Evolutionary conservation across 2,329 filamentous ascomycete species (phyloP), one percentile per base, ranked within the genome.

Genomic region (Fusarium sp.): DNA sequence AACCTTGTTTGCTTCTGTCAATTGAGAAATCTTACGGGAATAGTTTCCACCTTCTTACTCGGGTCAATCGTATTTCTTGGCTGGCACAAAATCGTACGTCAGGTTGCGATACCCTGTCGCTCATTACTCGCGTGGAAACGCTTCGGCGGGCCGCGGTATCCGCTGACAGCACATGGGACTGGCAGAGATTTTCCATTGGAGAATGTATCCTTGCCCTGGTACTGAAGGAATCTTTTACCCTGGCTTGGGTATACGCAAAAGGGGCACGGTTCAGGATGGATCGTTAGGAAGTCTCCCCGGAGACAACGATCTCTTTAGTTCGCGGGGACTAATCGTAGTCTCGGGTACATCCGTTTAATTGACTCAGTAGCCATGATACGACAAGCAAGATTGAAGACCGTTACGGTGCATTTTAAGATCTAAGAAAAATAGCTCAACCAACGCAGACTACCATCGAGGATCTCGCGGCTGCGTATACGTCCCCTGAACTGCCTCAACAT

Each of bases 401-500:
- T 26, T 0, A 36, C 7, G 20, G 22, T 36, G 31, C 41, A 58
- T 49, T 28, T 49, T 17, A 18, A 18, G 55, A 49, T 58, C 41
- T 49, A 28, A 28, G 20, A 26, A 36, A 28, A 28, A 49, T 58
- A 20, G 4, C 36, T 44, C 55, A n/a, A 28, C 41, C 41, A 36
- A 58, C 41, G 2, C 11, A 49, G 33, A 12, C 47, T 22, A 63
- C 57, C 39, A 72, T 26, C 41, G 55, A 38, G 17, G 48, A 49
- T 24, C 54, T 26, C 26, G 51, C 28, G 33, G 58, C 33, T 33
- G 48, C 11, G 26, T 54, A 18, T 49, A 65, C 14, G 49, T 65
- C 3, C 55, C 69, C 17, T 56, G 64, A 6, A 39, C 24, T 15
- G 41, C 58, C 20, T 72, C 69, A 1, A 72, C 35, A 18, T 72